phyloP scores from a whole-genome alignment of 2,329 filamentous ascomycete species.

The Aspergillus sp. region DNA sequence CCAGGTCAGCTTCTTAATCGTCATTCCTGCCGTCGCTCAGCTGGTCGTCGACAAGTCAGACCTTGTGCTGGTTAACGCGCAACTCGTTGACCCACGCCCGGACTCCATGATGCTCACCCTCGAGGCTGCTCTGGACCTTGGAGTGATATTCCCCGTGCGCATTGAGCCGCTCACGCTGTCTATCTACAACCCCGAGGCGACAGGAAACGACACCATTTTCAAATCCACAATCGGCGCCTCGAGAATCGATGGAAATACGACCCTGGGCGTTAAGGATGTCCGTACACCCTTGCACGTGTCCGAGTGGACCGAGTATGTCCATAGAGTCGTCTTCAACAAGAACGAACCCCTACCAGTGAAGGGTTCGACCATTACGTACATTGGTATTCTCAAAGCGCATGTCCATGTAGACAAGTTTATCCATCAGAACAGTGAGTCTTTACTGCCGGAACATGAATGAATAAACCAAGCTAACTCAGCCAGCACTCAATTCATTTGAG shows the following conservation, averaged over 20 bases:
- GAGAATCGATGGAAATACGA: constrained; percentile 37
- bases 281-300: constrained; percentile 28
- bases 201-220: constrained; percentile 29
- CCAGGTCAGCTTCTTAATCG: constrained; percentile 36
- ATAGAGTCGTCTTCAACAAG: constrained; percentile 30
- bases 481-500: constrained; percentile 54
- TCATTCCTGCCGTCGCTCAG: constrained; percentile 43
- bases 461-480: constrained; percentile 1
- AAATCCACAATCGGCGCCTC: constrained; percentile 22
- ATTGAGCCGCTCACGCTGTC: constrained; percentile 36
- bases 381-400: constrained; percentile 33
- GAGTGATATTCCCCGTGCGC: constrained; percentile 34
- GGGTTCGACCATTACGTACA: constrained; percentile 29
- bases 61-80: constrained; percentile 36
- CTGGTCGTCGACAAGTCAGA: constrained; percentile 37
- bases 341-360: constrained; percentile 26
- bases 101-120: constrained; percentile 35
- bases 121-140: constrained; percentile 36
- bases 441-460: background rate
- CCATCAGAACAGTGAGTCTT: constrained; percentile 33
- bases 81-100: constrained; percentile 34
- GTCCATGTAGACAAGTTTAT: constrained; percentile 37
- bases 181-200: constrained; percentile 33
- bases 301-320: constrained; percentile 34
- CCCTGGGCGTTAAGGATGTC: constrained; percentile 24